A percentile compares a stretch with the other conserved stretches of the same genome.
phyloP scores from a whole-genome alignment of 2,329 filamentous ascomycete species.

The Fusarium compactum region DNA sequence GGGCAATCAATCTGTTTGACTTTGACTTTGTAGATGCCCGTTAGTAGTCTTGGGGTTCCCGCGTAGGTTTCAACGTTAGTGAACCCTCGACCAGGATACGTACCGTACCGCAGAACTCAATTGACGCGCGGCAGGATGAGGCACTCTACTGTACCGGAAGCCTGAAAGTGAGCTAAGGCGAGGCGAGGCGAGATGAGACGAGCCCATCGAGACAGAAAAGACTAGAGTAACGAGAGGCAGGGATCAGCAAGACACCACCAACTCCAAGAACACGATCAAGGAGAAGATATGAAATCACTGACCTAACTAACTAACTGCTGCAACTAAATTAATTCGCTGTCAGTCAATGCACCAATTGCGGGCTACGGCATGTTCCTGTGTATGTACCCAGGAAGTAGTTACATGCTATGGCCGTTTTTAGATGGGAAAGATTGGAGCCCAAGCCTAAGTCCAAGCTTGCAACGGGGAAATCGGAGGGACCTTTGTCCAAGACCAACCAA shows the following conservation, averaged over 20 bases:
- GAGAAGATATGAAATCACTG: constrained; percentile 3
- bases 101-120: constrained; percentile 21
- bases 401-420: constrained; percentile 12
- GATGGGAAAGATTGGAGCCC: constrained; percentile 26
- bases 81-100: background rate
- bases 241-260: constrained; percentile 25
- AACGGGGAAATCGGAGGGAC: constrained; percentile 15
- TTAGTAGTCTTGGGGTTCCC: background rate
- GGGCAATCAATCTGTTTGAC: background rate
- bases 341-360: background rate
- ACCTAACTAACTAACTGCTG: background rate
- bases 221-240: constrained; percentile 6
- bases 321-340: constrained; percentile 1
- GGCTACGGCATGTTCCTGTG: constrained; percentile 22
- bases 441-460: background rate
- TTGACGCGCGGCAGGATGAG: constrained; percentile 36
- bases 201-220: constrained; percentile 24
- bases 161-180: constrained; percentile 14
- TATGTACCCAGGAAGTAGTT: background rate
- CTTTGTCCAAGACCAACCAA: constrained; percentile 8
- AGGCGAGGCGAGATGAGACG: constrained; percentile 19
- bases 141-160: background rate
- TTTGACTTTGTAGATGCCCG: background rate
- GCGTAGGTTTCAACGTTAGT: background rate
- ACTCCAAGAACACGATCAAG: constrained; percentile 13